Percentiles rank a stretch among this genome's conserved stretches.
These are phyloP conservation scores for Gymnopilus junonius DNA, from an alignment of 768 basidiomycete species.

Conservation along the genomic window DNA sequence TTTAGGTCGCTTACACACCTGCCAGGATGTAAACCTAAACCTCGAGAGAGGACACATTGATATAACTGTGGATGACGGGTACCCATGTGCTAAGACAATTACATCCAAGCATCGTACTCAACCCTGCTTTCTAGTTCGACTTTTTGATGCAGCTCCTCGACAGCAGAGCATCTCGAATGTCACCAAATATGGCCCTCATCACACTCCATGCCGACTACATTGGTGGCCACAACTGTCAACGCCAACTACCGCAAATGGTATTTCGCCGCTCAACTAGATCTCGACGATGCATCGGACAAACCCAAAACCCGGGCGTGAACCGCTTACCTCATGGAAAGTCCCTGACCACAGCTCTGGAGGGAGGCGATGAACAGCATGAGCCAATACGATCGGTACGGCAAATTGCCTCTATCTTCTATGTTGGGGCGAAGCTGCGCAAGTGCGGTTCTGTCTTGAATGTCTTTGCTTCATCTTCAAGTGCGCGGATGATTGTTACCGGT, in stretches of 20 bases:
- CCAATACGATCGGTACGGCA: conserved; percentile 96
- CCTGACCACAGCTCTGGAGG: conserved; percentile 80
- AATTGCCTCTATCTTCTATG: conserved; percentile 94
- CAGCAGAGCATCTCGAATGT: conserved; percentile 96
- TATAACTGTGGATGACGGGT: too few species aligned
- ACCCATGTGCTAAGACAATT: neutral
- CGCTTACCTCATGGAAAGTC: conserved; percentile 72
- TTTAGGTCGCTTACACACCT: too few species aligned
- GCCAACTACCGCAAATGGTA: conserved; percentile 99
- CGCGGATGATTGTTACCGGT: conserved; percentile 99
- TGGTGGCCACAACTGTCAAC: conserved; percentile 94
- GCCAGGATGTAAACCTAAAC: too few species aligned
- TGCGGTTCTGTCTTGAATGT: conserved; percentile 95
- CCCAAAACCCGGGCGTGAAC: conserved; percentile 88
- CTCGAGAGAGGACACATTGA: conserved; percentile 27
- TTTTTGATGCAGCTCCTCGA: conserved; percentile 98
- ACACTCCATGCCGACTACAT: conserved; percentile 99
- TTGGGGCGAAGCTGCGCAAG: conserved; percentile 99
- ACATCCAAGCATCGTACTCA: too few species aligned
- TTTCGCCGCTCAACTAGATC: conserved; percentile 98
- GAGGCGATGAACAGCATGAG: conserved; percentile 99
- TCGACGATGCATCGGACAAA: conserved; percentile 96
- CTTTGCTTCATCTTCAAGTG: conserved; percentile 99
- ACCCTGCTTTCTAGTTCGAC: conserved; percentile 70
- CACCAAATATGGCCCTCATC: conserved; percentile 91